phyloP scores from a whole-genome alignment of 768 basidiomycete genomes.

The Piloderma croceum region DNA sequence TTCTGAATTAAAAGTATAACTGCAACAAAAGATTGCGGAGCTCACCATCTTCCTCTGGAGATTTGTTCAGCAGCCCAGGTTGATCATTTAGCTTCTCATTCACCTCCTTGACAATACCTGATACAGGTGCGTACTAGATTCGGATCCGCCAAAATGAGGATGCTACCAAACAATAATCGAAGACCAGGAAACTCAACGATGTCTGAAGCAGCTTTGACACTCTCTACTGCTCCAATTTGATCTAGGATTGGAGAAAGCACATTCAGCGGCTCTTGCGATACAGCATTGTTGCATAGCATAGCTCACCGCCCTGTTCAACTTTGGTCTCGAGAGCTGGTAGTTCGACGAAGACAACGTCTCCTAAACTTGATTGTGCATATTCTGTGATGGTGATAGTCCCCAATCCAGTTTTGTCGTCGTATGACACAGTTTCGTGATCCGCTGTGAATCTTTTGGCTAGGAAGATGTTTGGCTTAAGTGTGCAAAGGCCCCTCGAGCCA shows the following conservation, averaged over 20 bases:
- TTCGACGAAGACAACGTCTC: conserved; percentile 97
- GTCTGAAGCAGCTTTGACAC: conserved; percentile 94
- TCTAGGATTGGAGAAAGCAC: conserved; percentile 48
- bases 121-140: conserved; percentile 88
- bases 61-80: conserved; percentile 85
- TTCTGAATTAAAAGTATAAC: background rate
- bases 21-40: background rate
- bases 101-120: conserved; percentile 74
- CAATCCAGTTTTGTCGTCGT: conserved; percentile 69
- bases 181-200: conserved; percentile 51
- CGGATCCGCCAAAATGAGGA: too few relatives aligned
- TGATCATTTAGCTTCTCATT: conserved; percentile 63
- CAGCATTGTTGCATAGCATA: conserved; percentile 1
- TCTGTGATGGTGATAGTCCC: conserved; percentile 86
- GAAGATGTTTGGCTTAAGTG: background rate
- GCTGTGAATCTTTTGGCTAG: conserved; percentile 73
- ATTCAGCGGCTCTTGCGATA: background rate
- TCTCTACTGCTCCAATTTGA: conserved; percentile 87
- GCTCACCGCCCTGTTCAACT: conserved; percentile 72
- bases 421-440: conserved; percentile 84
- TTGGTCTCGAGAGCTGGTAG: conserved; percentile 61
- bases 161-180: conserved; percentile 2
- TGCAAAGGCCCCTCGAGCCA: background rate
- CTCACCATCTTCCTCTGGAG: conserved; percentile 77
- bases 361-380: conserved; percentile 86